Evolutionary conservation across 164 flowering plant species (phyloP), one percentile per base, ranked within the genome.

Genomic region (Piper longum): DNA sequence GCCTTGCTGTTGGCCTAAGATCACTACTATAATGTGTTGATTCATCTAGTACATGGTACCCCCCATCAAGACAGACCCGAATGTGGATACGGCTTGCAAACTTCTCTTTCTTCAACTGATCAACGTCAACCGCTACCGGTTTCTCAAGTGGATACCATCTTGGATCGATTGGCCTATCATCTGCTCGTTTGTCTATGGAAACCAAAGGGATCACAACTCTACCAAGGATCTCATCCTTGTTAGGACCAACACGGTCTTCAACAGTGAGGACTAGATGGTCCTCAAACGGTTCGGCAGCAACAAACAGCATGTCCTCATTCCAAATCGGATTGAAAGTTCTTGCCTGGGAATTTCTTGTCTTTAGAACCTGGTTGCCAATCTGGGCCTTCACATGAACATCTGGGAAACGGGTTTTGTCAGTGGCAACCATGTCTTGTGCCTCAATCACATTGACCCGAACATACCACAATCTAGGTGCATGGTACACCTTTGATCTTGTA

Each of bases 31-130:
- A 87, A 61, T 87, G 92, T 40, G 91, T 89, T 0, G 96, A 86
- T 64, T 91, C 96, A 66, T 89, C 98, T 13, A 91, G 83, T 43
- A 91, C 98, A 74, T 91, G 98, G 63, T 91, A 91, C 1, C 98
- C 98, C 66, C 98, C 96, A 72, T 91, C 96, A 16, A 91, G 75
- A 67, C 95, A 87, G 43, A 88, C 76, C 61, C 89, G 81, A 5
- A 91, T 78, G 70, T 86, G 91, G 68, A 88, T 73, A 52, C 77
- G 71, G 64, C 85, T 88, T 0, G 96, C 79, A 72, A 91, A 88
- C 66, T 84, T 86, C 12, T 82, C 91, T 66, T 75, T 85, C 75
- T 88, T 91, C 61, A 84, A 65, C 76, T 85, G 91, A 67, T 90
- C 91, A 1, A 83, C 81, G 67, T 91, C 96, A 44, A 87, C 77